Percentiles rank a stretch among this genome's conserved stretches.
Evolutionary conservation across 345 rosid species (phyloP).

Genomic region (Lepidium sativum): DNA sequence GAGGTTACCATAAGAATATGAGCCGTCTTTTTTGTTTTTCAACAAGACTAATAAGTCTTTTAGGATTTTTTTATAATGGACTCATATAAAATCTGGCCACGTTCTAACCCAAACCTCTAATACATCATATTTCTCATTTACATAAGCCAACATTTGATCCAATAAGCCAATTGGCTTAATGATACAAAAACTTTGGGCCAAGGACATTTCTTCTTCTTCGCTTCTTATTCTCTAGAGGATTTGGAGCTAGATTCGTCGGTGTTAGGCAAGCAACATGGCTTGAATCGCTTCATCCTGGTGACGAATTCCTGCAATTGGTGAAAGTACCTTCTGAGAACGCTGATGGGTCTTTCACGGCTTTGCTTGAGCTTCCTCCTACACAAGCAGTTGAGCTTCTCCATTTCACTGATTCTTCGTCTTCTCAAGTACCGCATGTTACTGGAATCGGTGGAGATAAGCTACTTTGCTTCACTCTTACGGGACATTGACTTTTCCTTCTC

Average conservation of each 20-base stretch:
- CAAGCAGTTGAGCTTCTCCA: conserved; percentile 61
- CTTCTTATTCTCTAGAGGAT: no score
- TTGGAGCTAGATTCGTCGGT: conserved; percentile 39
- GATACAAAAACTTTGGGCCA: no score
- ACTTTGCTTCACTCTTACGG: conserved; percentile 21
- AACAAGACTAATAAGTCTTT: no score
- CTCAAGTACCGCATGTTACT: neutral
- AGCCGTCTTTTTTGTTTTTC: no score
- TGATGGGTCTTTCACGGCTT: conserved; percentile 53
- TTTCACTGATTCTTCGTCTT: conserved; percentile 34
- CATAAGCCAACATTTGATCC: no score
- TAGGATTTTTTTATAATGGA: no score
- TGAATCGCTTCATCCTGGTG: conserved; percentile 42
- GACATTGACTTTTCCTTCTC: conserved; percentile 30
- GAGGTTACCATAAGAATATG: no score
- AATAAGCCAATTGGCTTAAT: no score
- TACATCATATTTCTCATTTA: no score
- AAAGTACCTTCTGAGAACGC: conserved; percentile 36
- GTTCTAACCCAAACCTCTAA: no score
- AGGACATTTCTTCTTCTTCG: no score
- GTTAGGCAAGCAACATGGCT: conserved; percentile 20
- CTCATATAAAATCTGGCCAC: no score
- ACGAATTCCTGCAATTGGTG: conserved; percentile 44
- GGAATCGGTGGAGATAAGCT: conserved; percentile 21
- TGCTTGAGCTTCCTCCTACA: conserved; percentile 54